Base-by-base conservation (phyloP, 257 asterid genomes). In the Lycium ferocissimum region DNA sequence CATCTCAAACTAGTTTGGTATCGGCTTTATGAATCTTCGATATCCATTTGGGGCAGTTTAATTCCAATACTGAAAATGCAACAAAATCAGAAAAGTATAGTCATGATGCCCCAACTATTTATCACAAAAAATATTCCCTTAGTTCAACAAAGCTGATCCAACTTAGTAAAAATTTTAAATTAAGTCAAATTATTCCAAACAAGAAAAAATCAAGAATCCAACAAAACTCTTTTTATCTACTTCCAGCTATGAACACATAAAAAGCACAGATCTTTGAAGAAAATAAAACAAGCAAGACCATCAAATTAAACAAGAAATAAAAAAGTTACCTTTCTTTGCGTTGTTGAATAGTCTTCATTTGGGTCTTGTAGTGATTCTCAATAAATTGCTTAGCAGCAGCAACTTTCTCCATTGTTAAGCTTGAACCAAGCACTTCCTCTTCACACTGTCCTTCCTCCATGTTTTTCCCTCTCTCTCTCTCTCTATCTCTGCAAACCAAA, bases 381-480 rank as follows among this genome's bases (percentile, higher is more conserved):
- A 96, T 96, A 90, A 88, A 96, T 92, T 96, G 94, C 78, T 96
- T 96, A 0, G 99, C 99, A 75, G 99, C 99, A 18, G 98, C 98
- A n/a, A 96, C 99, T 90, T 94, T 96, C 86, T 96, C 99, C 98
- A 96, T 94, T 66, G 99, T 96, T 87, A 92, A 89, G 86, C 95
- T 95, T 35, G 99, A 96, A 37, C 98, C 98, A 15, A 92, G 89
- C 87, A 93, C 87, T 85, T 95, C 99, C 81, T 93, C 98, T 76
- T 89, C 94, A 7, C 88, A 80, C 79, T 47, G 88, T 81, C 84
- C 90, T 83, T 53, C 92, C 88, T 92, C 96, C 94, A 90, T 93
- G 87, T 51, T 84, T 61, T 67, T 76, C 69, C 54, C 72, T 66
- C 72, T 62, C 10, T 62, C 38, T 26, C 12, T 62, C 69, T 63